Evolutionary conservation across 371 early-diverging fungal species (phyloP), one percentile per base, ranked within the genome.

Genomic region (Catenaria anguillulae): DNA sequence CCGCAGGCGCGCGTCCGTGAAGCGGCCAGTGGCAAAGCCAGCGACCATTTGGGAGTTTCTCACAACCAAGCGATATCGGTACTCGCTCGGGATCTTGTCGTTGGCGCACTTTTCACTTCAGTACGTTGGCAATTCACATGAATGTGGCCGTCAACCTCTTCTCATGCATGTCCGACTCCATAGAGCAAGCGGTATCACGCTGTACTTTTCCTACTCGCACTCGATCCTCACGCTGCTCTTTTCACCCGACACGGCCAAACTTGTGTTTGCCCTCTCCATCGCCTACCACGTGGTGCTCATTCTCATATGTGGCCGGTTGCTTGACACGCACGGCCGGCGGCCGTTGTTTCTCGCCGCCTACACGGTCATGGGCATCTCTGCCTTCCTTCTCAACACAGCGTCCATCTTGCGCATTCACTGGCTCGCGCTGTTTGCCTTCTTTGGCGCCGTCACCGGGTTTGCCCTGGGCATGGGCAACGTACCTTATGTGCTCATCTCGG

Each of bases 381-480:
- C 43, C 10, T 8, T 58, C 40, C 19, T 36, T 8, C 40, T 58
- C 29, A 8, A 36, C 31, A 35, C 21, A 3, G 58, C 36, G 15
- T 12, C 24, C 15, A 10, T 36, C 1, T 21, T 33, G 1, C 8
- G 17, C 31, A 19, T 31, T 0, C 52, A 26, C 0, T 13, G 10
- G 29, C 8, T 58, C 26, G 58, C 40, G 5, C 40, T 36, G 5
- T 12, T 33, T 5, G 58, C 35, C 8, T 58, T 58, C 43, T 26
- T 42, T 17, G 58, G 58, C 13, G 58, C 43, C 17, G 36, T 58
- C 15, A 58, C 58, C 26, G 58, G 58, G 1, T 58, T 58, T 15
- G 58, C 58, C 17, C 36, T 58, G 1, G 58, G 58, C 5, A 58
- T 58, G 58, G 58, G 58, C 36, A 33, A 33, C 17, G 42, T 58